Evolutionary conservation across 331 rosid genomes (phyloP).

Genomic region (Quercus lobata): DNA sequence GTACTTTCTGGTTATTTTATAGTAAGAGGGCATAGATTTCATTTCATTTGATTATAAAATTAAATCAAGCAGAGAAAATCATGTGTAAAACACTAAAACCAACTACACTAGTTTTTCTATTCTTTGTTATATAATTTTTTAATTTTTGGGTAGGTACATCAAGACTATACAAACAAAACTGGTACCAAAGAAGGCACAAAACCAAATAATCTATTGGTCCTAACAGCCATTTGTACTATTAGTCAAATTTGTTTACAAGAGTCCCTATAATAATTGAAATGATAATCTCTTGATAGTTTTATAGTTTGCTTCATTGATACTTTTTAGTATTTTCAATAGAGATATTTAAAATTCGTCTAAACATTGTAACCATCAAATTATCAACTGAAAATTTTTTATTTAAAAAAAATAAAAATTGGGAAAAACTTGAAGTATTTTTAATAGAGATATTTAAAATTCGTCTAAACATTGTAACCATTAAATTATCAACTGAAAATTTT

Average conservation of each 20-base stretch:
- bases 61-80: not conserved
- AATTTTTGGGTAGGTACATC: not conserved
- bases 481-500: too few relatives aligned
- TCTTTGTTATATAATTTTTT: not conserved
- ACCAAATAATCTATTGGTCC: not conserved
- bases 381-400: too few relatives aligned
- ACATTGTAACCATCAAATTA: too few relatives aligned
- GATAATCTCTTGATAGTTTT: too few relatives aligned
- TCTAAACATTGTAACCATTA: too few relatives aligned
- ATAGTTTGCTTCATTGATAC: rapidly evolving
- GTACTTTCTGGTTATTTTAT: not conserved
- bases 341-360: too few relatives aligned
- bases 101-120: not conserved
- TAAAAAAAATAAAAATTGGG: too few relatives aligned
- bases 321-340: too few relatives aligned
- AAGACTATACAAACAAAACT: not conserved
- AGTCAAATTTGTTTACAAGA: not conserved
- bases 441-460: too few relatives aligned
- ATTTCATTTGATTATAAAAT: too few relatives aligned
- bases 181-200: not conserved
- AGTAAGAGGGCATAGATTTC: not conserved
- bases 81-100: too few relatives aligned
- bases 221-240: not conserved
- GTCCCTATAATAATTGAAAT: not conserved
- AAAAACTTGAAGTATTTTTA: too few relatives aligned